Evolutionary conservation across 163 green algal species (phyloP).

Genomic region (Scenedesmus sp.): DNA sequence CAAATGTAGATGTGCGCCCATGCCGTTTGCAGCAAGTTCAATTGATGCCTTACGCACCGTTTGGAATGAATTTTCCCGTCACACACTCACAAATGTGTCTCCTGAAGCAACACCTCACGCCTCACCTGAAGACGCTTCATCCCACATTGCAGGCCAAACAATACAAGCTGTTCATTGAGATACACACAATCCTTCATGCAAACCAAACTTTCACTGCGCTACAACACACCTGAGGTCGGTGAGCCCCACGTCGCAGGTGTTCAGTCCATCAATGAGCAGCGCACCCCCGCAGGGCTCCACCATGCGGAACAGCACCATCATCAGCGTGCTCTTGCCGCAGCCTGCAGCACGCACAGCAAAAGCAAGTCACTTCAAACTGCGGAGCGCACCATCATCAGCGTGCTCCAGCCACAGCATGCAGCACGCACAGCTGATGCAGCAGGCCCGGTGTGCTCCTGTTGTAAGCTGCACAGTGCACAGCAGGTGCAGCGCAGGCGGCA

Average conservation of each 20-base stretch:
- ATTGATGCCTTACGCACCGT: no score
- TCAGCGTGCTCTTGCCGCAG: slow-evolving; percentile 94
- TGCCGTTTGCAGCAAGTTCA: no score
- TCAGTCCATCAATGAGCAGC: slow-evolving; percentile 93
- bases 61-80: no score
- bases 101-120: no score
- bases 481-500: neutral
- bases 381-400: neutral
- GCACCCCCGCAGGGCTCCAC: slow-evolving; percentile 85
- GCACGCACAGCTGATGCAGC: neutral
- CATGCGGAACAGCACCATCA: slow-evolving; percentile 95
- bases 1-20: no score
- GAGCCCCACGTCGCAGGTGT: slow-evolving; percentile 87
- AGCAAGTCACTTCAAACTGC: neutral
- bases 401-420: neutral
- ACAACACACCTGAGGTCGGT: slow-evolving; percentile 68
- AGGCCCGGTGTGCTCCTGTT: neutral
- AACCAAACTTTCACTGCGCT: neutral
- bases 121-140: no score
- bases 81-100: no score
- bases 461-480: neutral
- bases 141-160: no score
- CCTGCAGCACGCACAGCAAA: slow-evolving; percentile 71
- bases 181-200: neutral
- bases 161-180: no score